phyloP scores from a whole-genome alignment of 2,329 filamentous ascomycete genomes.

The Neopestalotiopsis sp. region DNA sequence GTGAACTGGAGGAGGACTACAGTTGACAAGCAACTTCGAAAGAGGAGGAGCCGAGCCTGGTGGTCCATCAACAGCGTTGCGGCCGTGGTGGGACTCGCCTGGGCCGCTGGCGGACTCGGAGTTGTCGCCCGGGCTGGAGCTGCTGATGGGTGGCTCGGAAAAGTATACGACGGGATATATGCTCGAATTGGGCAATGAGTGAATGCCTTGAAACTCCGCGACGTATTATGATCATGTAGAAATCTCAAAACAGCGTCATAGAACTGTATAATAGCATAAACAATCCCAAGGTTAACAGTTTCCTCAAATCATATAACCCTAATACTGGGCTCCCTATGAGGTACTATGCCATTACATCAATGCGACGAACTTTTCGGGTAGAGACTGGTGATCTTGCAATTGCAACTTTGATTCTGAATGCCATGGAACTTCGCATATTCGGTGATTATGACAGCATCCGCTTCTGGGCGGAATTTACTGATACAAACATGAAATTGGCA shows the following conservation, averaged over 20 bases:
- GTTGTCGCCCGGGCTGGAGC: slow-evolving; percentile 75
- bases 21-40: slow-evolving; percentile 55
- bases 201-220: not conserved
- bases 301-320: too few species aligned
- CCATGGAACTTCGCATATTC: too few species aligned
- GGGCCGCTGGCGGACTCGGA: slow-evolving; percentile 81
- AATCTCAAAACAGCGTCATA: not conserved
- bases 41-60: slow-evolving; percentile 68
- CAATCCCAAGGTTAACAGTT: too few species aligned
- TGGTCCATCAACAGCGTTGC: slow-evolving; percentile 72
- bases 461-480: too few species aligned
- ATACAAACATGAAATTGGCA: too few species aligned
- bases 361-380: too few species aligned
- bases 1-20: slow-evolving; percentile 53
- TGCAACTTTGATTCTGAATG: too few species aligned
- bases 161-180: slow-evolving; percentile 77
- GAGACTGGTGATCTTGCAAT: too few species aligned
- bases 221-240: not conserved
- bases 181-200: slow-evolving; percentile 22
- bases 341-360: too few species aligned
- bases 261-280: not conserved
- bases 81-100: slow-evolving; percentile 64
- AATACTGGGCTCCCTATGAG: too few species aligned
- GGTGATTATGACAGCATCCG: too few species aligned
- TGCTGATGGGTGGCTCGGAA: slow-evolving; percentile 79